Evolutionary conservation across 176 grass and related monocot species (phyloP), one percentile per base, ranked within the genome.

Genomic region (Musa schizocarpa): DNA sequence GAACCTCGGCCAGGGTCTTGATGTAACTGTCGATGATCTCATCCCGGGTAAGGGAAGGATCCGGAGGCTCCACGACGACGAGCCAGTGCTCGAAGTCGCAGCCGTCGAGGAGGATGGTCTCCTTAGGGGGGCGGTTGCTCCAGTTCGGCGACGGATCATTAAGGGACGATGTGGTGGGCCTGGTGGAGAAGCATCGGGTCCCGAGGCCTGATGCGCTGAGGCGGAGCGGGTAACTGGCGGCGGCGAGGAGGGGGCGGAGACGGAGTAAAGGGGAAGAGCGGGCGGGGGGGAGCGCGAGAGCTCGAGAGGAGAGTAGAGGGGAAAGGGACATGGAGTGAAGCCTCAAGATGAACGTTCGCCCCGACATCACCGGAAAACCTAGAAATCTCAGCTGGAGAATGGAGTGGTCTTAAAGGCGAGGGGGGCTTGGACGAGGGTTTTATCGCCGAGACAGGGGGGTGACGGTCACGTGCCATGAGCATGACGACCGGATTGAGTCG

Each of bases 11-110:
- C 0, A 91, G 92, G 69, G 92, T 96, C 52, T 91, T 87, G 84
- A 96, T 89, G 79, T 89, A 96, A 63, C 58, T 25, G 49, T 91
- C 88, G 51, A 96, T 96, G 63, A 96, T 90, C 70, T 96, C 93
- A 0, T 96, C 93, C 48, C 89, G 89, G 10, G 83, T 55, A 68
- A 81, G 8, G 4, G 89, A 85, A 16, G 89, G 87, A 52, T 82
- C 86, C 0, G 89, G 89, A 48, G 87, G 85, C 17, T 92, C 89
- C 85, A 96, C 34, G 77, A 92, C 85, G 66, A 92, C 76, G 17
- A 92, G 85, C 89, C 87, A 96, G 71, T 92, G 89, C 79, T 96
- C 85, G 59, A 90, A 92, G 80, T 92, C 87, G 53, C 87, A 96
- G 0, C 89, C 93, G 14, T 92, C 87, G 20, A 90, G 78, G 55